Percentiles rank a stretch among this genome's conserved stretches.
These are phyloP conservation scores for Stipa capillata DNA, from an alignment of 176 grass and related monocot species.

Conservation along the genomic window DNA sequence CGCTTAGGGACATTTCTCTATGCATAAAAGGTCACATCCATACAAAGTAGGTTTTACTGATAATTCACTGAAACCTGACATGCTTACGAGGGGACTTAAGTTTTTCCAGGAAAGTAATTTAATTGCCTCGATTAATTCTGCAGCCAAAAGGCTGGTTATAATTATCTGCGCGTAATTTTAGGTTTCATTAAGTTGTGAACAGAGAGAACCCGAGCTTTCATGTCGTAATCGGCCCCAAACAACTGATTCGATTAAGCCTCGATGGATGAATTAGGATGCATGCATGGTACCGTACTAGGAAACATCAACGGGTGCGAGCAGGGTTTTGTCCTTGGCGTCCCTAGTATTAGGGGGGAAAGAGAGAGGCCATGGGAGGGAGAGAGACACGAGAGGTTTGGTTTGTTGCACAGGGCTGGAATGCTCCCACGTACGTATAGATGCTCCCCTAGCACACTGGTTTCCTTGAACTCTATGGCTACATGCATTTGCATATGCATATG, in stretches of 20 bases:
- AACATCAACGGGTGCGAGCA: background rate
- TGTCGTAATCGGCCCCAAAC: background rate
- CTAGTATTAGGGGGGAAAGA: background rate
- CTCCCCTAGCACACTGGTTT: background rate
- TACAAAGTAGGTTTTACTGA: background rate
- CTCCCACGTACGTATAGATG: background rate
- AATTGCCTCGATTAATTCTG: background rate
- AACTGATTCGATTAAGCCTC: background rate
- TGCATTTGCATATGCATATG: background rate
- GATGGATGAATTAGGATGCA: slow-evolving; percentile 1
- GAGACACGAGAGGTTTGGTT: background rate
- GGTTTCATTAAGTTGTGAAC: slow-evolving; percentile 3
- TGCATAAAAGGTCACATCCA: background rate
- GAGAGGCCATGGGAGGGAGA: too few species aligned
- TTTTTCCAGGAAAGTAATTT: background rate
- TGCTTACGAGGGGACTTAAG: background rate
- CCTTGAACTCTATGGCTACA: slow-evolving; percentile 20
- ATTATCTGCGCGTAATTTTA: background rate
- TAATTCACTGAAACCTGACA: background rate
- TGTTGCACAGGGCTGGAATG: background rate
- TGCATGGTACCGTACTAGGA: background rate
- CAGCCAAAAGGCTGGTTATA: background rate
- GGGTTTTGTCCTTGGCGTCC: slow-evolving; percentile 3
- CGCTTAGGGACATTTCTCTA: too few species aligned
- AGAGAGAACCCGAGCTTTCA: background rate